Base-by-base conservation (phyloP, 768 basidiomycete genomes). In the Ramaria sp. region DNA sequence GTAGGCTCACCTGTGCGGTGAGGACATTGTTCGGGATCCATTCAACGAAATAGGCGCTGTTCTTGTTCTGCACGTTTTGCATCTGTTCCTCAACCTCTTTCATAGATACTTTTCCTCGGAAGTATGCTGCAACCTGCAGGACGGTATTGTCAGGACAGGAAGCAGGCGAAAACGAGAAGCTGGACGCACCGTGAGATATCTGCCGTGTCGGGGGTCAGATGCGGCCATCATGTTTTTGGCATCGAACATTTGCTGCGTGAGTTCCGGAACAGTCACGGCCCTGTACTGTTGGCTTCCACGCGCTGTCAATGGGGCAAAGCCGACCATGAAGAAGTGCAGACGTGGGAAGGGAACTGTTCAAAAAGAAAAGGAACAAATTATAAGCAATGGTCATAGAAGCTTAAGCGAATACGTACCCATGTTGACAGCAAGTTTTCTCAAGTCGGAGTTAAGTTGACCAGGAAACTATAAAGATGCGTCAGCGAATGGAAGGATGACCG, bases 191-290 rank as follows among this genome's bases (percentile, higher is more conserved):
- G 96, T 99, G 60, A 99, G 86, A 77, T 98, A 99, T 65, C 93
- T 89, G 61, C 96, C 96, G 64, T 96, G 89, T 68, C 93, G 78
- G 42, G 96, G 96, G 76, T 97, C 93, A 22, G 89, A 89, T 22
- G 96, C 96, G 64, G 94, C 92, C 93, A 97, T 95, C 91, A 95
- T 94, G 85, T 97, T 97, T 83, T 96, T 97, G 46, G 93, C 91
- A 65, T 97, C 95, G 71, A 98, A 99, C 94, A 98, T 98, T 68
- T 99, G 96, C 69, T 92, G 88, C 7, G 96, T 97, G 60, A 99
- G 80, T 72, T 99, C 96, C 33, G 96, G 92, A 41, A 99, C 94
- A 57, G 90, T 91, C 65, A 98, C 91, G 38, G 93, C 92, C 60
- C 96, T 90, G 80, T 93, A 99, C 66, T 91, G 86, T 65, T 91